A percentile compares a stretch with the other conserved stretches of the same genome.
These are phyloP conservation scores for Phyllosticta citribraziliensis DNA, from an alignment of 2,329 filamentous ascomycete species.

Conservation along the genomic window DNA sequence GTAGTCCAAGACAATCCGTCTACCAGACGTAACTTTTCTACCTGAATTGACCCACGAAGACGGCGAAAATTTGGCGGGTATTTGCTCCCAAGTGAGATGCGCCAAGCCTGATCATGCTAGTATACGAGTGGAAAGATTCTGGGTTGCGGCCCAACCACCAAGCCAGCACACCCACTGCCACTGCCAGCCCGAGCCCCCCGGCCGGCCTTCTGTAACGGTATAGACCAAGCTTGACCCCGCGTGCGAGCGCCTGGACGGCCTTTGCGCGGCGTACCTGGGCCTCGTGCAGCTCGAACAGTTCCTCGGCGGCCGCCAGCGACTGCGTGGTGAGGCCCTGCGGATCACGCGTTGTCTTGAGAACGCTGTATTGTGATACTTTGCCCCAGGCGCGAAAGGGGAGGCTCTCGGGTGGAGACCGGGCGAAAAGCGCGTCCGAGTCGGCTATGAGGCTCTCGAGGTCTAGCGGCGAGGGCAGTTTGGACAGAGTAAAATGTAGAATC, in stretches of 20 bases:
- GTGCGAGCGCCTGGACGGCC: constrained; percentile 40
- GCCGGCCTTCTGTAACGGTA: constrained; percentile 59
- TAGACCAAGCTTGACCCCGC: constrained; percentile 30
- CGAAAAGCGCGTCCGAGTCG: constrained; percentile 54
- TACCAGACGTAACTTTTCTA: neutral
- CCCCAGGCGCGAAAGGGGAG: constrained; percentile 58
- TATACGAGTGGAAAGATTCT: neutral
- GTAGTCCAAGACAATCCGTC: neutral
- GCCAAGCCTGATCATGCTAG: neutral
- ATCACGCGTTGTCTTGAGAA: constrained; percentile 70
- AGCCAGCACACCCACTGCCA: constrained; percentile 26
- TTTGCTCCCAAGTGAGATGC: neutral
- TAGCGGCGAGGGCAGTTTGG: constrained; percentile 69
- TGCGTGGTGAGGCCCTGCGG: constrained; percentile 42
- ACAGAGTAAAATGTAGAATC: constrained; percentile 81
- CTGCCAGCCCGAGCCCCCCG: constrained; percentile 45
- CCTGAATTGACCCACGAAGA: neutral
- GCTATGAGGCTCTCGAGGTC: constrained; percentile 69
- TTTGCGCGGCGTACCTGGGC: constrained; percentile 61
- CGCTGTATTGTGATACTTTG: constrained; percentile 63
- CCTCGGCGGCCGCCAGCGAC: constrained; percentile 55
- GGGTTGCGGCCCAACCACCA: constrained; percentile 21
- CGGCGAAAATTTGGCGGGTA: neutral
- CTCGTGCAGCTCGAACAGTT: constrained; percentile 61
- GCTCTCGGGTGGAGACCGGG: constrained; percentile 58